These are phyloP conservation scores for Trifolium subterraneum DNA, from an alignment of 306 rosid species.

Conservation along the genomic window DNA sequence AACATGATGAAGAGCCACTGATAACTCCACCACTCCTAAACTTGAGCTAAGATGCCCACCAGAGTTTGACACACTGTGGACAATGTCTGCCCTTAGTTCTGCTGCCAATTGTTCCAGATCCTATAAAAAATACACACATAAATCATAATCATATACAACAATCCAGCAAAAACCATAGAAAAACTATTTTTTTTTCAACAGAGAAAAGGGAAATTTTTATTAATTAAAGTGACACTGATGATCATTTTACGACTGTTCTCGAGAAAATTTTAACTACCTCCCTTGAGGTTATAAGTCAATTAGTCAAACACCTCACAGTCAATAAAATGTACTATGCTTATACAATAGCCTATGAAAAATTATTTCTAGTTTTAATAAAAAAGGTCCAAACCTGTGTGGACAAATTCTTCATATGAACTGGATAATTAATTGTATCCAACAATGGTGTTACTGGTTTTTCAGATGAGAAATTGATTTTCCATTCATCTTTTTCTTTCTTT, in stretches of 20 bases:
- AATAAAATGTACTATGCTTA: not conserved
- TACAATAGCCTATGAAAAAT: not conserved
- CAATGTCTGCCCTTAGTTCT: slow-evolving; percentile 84
- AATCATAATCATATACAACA: not conserved
- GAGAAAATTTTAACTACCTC: not conserved
- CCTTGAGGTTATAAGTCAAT: too few relatives aligned
- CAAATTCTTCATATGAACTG: slow-evolving; percentile 84
- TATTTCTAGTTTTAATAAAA: not conserved
- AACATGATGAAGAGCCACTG: slow-evolving; percentile 90
- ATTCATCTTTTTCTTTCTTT: slow-evolving; percentile 55
- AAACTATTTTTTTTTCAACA: not conserved
- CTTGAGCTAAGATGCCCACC: slow-evolving; percentile 98
- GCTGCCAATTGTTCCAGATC: slow-evolving; percentile 87
- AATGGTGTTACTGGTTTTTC: slow-evolving; percentile 78
- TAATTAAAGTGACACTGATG: not conserved
- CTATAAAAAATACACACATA: slow-evolving; percentile 43
- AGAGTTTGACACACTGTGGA: slow-evolving; percentile 60
- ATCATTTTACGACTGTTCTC: not conserved
- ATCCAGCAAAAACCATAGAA: not conserved
- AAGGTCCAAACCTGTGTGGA: slow-evolving; percentile 57
- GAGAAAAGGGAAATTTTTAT: not conserved
- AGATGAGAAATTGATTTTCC: slow-evolving; percentile 62
- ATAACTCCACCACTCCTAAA: slow-evolving; percentile 87
- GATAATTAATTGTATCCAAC: slow-evolving; percentile 81
- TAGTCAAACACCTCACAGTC: not conserved